These are phyloP conservation scores for Fonticula alba DNA, from an alignment of 78 protist genomes.

Conservation along the genomic window DNA sequence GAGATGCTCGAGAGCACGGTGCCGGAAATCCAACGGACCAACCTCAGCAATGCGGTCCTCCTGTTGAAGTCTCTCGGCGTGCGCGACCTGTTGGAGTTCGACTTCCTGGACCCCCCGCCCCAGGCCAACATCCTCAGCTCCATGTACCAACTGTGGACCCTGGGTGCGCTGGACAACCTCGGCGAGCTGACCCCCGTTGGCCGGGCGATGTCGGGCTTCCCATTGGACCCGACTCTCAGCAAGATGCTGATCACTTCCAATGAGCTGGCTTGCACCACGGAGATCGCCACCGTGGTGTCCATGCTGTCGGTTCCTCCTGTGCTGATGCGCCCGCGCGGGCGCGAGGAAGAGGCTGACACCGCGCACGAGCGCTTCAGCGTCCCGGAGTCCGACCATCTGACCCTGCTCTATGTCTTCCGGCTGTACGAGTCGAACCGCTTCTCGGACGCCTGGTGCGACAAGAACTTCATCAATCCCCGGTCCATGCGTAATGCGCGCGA, in stretches of 20 bases:
- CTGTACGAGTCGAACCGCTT: slow-evolving; percentile 52
- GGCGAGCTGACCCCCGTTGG: slow-evolving; percentile 58
- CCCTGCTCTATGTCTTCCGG: slow-evolving; percentile 73
- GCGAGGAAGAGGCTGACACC: slow-evolving; percentile 26
- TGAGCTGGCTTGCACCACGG: slow-evolving; percentile 33
- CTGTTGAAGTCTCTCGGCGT: slow-evolving; percentile 89
- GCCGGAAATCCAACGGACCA: slow-evolving; percentile 95
- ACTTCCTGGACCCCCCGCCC: slow-evolving; percentile 99
- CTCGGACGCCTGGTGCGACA: slow-evolving; percentile 2
- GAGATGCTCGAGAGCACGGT: slow-evolving; percentile 63
- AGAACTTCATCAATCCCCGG: slow-evolving; percentile 73
- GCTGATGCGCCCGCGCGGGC: slow-evolving; percentile 36
- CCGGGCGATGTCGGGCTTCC: slow-evolving; percentile 65
- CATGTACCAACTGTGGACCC: slow-evolving; percentile 87
- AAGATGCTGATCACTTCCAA: slow-evolving; percentile 56
- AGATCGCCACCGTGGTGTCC: slow-evolving; percentile 65
- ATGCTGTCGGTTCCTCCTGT: slow-evolving; percentile 71
- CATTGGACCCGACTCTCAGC: slow-evolving; percentile 88
- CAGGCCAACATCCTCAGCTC: slow-evolving; percentile 49
- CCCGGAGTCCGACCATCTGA: slow-evolving; percentile 90
- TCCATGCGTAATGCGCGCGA: slow-evolving; percentile 68
- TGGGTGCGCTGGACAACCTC: slow-evolving; percentile 83
- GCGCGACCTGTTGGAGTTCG: slow-evolving; percentile 66
- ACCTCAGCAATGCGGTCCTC: slow-evolving; percentile 77
- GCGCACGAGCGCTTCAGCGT: slow-evolving; percentile 57